Base-by-base conservation (phyloP, 768 basidiomycete species). In the Phylloporus arenicola region DNA sequence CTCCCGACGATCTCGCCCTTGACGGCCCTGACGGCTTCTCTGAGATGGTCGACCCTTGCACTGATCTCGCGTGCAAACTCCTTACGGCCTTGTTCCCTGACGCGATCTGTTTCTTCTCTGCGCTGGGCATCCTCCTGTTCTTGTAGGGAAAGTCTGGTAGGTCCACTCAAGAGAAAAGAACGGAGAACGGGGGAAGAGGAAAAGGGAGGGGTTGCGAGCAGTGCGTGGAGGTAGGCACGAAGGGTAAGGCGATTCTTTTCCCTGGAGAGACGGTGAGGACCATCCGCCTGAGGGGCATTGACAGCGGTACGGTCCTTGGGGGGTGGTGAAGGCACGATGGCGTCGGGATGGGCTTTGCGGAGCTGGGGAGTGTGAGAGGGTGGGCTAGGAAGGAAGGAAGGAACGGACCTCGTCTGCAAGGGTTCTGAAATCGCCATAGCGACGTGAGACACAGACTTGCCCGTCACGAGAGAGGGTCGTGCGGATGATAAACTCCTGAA, bases 161-260 rank as follows among this genome's bases (percentile, higher is more conserved):
- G 87, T 4, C 79, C 78, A 14, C 88, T 83, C 25, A 92, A 73
- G 34, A 99, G 72, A 71, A 98, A 99, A 0, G 87, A 88, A 45
- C 79, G 78, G 33, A 97, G 75, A 11, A 97, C 88, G 4, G 91
- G 87, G 0, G 91, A 92, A 39, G 87, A 85, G 4, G 87, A 84
- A n/a, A 96, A 76, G 19, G 75, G 73, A 1, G 83, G 79, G 1
- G 82, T 82, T 20, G 80, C 68, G 48, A 98, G 75, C 25, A 99
- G 72, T 1, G 81, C 68, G 56, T 90, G 87, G n/a, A 99, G 77
- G 69, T 97, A 98, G 0, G 92, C 84, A 17, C 96, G 83, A 16
- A 99, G 80, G 0, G 96, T 98, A 4, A 99, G 74, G 13, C 96
- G 76, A 61, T 99, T 99, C 77, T 93, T 95, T 67, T 99, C 96